Percentiles rank a stretch among this genome's conserved stretches.
These are phyloP conservation scores for Tardiomyces digboiensis DNA, from an alignment of 1,139 yeast genomes.

Conservation along the genomic window DNA sequence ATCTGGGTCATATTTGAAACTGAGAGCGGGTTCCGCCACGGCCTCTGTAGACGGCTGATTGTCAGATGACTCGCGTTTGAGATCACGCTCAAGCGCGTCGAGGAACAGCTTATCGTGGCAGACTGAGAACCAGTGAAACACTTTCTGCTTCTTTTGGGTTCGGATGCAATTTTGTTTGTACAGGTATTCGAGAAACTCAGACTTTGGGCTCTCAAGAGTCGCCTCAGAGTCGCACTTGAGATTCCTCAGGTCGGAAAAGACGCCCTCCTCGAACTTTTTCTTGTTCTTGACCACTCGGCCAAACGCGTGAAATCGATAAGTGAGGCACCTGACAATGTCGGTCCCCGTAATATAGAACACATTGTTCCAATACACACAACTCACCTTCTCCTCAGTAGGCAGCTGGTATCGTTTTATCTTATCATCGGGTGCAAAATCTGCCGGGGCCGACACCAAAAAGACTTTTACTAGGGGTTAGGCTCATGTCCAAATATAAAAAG, in stretches of 20 bases:
- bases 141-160: constrained; percentile 96
- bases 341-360: constrained; percentile 91
- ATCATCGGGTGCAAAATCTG: constrained; percentile 87
- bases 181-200: constrained; percentile 74
- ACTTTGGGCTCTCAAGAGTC: constrained; percentile 77
- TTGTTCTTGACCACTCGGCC: constrained; percentile 80
- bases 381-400: constrained; percentile 81
- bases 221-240: constrained; percentile 87
- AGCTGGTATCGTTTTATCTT: constrained; percentile 78
- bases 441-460: constrained; percentile 89
- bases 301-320: constrained; percentile 82
- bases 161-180: constrained; percentile 82
- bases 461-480: no score
- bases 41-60: constrained; percentile 31
- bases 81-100: constrained; percentile 89
- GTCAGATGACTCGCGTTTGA: constrained; percentile 55
- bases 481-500: no score
- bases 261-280: constrained; percentile 95
- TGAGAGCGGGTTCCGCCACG: constrained; percentile 32
- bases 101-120: constrained; percentile 90
- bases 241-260: constrained; percentile 82
- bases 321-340: constrained; percentile 87
- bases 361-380: constrained; percentile 91
- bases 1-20: constrained; percentile 29
- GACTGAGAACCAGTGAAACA: constrained; percentile 94